These are phyloP conservation scores for Moniliella sp. DNA, from an alignment of 1,284 basidiomycete species.

Conservation along the genomic window DNA sequence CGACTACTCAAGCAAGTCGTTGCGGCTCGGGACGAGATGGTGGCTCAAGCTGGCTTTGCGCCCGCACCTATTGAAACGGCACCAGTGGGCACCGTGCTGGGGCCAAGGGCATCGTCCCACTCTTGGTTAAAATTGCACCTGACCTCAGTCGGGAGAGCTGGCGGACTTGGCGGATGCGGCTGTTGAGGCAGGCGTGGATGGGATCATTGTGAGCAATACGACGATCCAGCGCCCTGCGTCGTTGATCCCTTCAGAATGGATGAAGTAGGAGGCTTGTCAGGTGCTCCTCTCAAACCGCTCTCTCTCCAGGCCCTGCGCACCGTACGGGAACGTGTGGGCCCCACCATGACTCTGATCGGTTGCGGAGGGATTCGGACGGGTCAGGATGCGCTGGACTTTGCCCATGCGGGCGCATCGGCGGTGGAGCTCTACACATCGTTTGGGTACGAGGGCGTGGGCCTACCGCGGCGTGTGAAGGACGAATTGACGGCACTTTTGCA, in stretches of 20 bases:
- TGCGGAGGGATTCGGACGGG: slow-evolving; percentile 76
- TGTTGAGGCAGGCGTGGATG: slow-evolving; percentile 54
- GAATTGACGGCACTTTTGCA: slow-evolving; percentile 49
- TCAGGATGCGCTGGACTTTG: slow-evolving; percentile 71
- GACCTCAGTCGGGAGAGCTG: slow-evolving; percentile 59
- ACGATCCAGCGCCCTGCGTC: slow-evolving; percentile 54
- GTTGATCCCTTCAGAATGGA: slow-evolving; percentile 15
- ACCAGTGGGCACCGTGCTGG: slow-evolving; percentile 3
- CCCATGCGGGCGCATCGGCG: slow-evolving; percentile 60
- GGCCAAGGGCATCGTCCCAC: slow-evolving; percentile 4
- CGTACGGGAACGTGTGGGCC: slow-evolving; percentile 39
- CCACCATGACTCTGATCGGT: slow-evolving; percentile 59
- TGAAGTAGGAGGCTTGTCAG: slow-evolving; percentile 73
- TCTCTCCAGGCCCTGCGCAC: slow-evolving; percentile 54
- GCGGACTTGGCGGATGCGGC: slow-evolving; percentile 68
- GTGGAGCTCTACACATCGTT: slow-evolving; percentile 84
- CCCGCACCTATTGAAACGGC: slow-evolving; percentile 1
- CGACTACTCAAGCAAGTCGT: slow-evolving; percentile 52
- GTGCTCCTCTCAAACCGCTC: slow-evolving; percentile 61
- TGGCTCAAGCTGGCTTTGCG: not conserved
- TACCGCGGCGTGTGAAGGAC: slow-evolving; percentile 71
- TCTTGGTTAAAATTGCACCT: slow-evolving; percentile 82
- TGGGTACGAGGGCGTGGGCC: slow-evolving; percentile 69
- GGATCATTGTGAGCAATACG: slow-evolving; percentile 90
- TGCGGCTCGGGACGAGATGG: slow-evolving; percentile 47